phyloP scores from a whole-genome alignment of 306 rosid species.

The Castanea mollissima region DNA sequence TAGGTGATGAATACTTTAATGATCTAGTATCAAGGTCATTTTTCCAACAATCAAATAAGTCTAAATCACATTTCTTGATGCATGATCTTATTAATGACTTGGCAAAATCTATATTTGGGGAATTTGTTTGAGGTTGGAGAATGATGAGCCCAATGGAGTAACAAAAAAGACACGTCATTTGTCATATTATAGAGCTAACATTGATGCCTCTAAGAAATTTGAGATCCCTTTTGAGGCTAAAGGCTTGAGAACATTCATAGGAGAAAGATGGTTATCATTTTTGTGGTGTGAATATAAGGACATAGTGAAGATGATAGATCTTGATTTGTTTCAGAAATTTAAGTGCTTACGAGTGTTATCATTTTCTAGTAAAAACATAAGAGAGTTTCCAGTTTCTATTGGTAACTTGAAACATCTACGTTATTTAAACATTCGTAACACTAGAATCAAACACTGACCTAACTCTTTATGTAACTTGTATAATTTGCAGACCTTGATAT shows the following conservation, averaged over 20 bases:
- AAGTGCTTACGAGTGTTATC: slow-evolving; percentile 25
- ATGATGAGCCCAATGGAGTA: not conserved
- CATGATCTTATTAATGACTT: slow-evolving; percentile 39
- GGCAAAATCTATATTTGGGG: slow-evolving; percentile 22
- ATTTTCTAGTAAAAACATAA: not conserved
- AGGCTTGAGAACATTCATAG: slow-evolving; percentile 18
- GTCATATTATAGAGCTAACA: slow-evolving; percentile 8
- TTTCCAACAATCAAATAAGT: slow-evolving; percentile 21
- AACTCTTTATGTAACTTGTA: slow-evolving; percentile 18
- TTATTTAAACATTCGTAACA: slow-evolving; percentile 30
- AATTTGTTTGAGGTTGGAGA: slow-evolving; percentile 7
- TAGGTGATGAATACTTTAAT: slow-evolving; percentile 28
- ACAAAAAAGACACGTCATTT: slow-evolving; percentile 23
- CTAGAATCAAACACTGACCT: slow-evolving; percentile 12
- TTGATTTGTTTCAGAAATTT: not conserved
- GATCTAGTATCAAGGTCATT: slow-evolving; percentile 34
- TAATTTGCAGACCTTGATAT: slow-evolving; percentile 34
- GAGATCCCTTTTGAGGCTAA: slow-evolving; percentile 11
- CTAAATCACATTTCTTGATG: slow-evolving; percentile 4
- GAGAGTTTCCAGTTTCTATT: slow-evolving; percentile 15
- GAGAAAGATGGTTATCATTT: not conserved
- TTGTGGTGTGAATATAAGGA: too few relatives aligned
- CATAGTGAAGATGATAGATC: not conserved
- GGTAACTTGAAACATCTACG: slow-evolving; percentile 23
- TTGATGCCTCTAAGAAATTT: slow-evolving; percentile 17